Conservation (phyloP, 805 yeast species). For the Priceomyces fermenticarens region DNA sequence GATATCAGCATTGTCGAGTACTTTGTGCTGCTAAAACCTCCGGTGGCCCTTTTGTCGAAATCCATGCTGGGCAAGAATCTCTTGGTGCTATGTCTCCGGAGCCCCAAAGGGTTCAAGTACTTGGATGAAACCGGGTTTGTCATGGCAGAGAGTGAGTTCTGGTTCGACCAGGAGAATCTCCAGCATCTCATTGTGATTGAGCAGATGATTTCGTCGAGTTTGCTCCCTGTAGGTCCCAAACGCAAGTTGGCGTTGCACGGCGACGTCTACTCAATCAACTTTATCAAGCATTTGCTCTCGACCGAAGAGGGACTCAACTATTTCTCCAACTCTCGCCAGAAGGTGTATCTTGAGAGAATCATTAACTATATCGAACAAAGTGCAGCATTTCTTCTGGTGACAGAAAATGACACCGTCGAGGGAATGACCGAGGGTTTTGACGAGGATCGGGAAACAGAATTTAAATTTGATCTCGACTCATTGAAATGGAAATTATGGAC, state of each 20-base stretch:
- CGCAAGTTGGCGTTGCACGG: not conserved
- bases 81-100: constrained; percentile 60
- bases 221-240: not conserved
- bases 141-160: constrained; percentile 60
- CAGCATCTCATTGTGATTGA: constrained; percentile 51
- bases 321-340: constrained; percentile 40
- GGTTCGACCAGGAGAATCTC: constrained; percentile 52
- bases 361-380: constrained; percentile 13
- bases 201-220: constrained; percentile 20
- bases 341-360: constrained; percentile 43
- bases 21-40: constrained; percentile 55
- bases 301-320: constrained; percentile 76
- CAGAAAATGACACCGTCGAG: constrained; percentile 16
- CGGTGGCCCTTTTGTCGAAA: constrained; percentile 36
- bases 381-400: constrained; percentile 6
- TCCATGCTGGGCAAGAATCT: constrained; percentile 39
- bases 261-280: constrained; percentile 28
- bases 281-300: constrained; percentile 75
- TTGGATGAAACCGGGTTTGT: constrained; percentile 58
- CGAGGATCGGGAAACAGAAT: constrained; percentile 26
- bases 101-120: constrained; percentile 67
- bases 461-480: not conserved
- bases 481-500: constrained; percentile 84
- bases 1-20: constrained; percentile 43
- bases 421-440: not conserved